These are phyloP conservation scores for Candida multigemmis DNA, from an alignment of 805 yeast species.

Conservation along the genomic window DNA sequence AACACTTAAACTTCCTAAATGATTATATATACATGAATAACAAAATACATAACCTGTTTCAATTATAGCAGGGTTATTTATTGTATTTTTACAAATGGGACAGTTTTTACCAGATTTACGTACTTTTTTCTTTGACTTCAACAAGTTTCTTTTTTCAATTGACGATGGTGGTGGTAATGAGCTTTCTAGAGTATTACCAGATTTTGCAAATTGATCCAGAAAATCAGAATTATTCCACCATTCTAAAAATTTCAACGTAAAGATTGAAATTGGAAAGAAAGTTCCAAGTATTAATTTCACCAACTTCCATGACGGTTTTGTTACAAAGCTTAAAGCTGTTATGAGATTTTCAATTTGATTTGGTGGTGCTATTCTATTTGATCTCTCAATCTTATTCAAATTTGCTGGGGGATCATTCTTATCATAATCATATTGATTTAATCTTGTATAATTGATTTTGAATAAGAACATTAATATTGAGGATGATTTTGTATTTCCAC, in stretches of 20 bases:
- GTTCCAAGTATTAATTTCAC: constrained; percentile 32
- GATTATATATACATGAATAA: constrained; percentile 72
- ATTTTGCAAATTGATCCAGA: constrained; percentile 46
- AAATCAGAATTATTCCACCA: constrained; percentile 88
- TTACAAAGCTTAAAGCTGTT: constrained; percentile 11
- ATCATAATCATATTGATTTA: constrained; percentile 42
- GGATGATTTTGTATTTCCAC: constrained; percentile 59
- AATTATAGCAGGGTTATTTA: constrained; percentile 74
- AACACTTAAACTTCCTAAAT: constrained; percentile 35
- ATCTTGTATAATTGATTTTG: constrained; percentile 56
- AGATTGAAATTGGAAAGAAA: constrained; percentile 73
- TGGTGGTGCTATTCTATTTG: constrained; percentile 31
- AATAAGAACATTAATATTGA: constrained; percentile 52
- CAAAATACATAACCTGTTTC: constrained; percentile 92
- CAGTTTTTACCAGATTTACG: constrained; percentile 37
- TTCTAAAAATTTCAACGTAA: constrained; percentile 73
- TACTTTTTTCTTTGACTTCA: constrained; percentile 5
- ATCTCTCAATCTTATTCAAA: constrained; percentile 5
- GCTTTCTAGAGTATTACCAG: constrained; percentile 35
- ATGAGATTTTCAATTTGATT: constrained; percentile 26
- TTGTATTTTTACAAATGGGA: constrained; percentile 57
- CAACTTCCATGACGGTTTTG: constrained; percentile 22
- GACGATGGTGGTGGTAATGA: constrained; percentile 41
- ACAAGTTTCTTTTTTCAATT: constrained; percentile 2
- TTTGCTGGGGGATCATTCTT: constrained; percentile 14